These are phyloP conservation scores for Hexamita inflata DNA, from an alignment of 208 protist species.

Conservation along the genomic window DNA sequence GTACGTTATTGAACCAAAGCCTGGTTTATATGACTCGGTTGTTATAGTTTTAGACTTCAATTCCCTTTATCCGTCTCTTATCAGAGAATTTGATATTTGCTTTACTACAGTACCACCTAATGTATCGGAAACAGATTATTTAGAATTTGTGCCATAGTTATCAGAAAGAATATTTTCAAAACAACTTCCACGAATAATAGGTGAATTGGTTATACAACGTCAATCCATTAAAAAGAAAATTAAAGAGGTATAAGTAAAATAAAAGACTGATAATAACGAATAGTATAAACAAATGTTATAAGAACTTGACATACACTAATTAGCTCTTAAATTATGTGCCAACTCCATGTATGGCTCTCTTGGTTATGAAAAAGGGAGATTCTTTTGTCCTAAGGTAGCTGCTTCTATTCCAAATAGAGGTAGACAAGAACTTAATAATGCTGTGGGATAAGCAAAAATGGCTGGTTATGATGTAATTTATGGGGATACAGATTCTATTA, in stretches of 20 bases:
- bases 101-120: conserved; percentile 80
- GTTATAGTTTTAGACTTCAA: conserved; percentile 99
- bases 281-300: not conserved
- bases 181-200: conserved; percentile 21
- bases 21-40: conserved; percentile 79
- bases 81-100: conserved; percentile 98
- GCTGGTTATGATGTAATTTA: conserved; percentile 54
- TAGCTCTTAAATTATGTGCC: conserved; percentile 38
- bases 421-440: conserved; percentile 70
- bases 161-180: not conserved
- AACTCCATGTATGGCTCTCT: conserved; percentile 76
- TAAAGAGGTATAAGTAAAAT: not conserved
- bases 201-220: conserved; percentile 13
- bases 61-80: conserved; percentile 98
- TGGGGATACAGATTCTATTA: conserved; percentile 98
- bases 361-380: conserved; percentile 86
- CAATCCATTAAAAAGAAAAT: conserved; percentile 3
- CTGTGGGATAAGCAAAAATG: conserved; percentile 64
- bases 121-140: not conserved
- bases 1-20: conserved; percentile 29
- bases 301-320: conserved; percentile 23
- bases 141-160: not conserved
- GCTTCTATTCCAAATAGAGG: conserved; percentile 87
- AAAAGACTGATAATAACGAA: not conserved
- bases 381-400: conserved; percentile 89